phyloP scores from a whole-genome alignment of 108 stramenopile genomes.

The Cyclotella sp. region DNA sequence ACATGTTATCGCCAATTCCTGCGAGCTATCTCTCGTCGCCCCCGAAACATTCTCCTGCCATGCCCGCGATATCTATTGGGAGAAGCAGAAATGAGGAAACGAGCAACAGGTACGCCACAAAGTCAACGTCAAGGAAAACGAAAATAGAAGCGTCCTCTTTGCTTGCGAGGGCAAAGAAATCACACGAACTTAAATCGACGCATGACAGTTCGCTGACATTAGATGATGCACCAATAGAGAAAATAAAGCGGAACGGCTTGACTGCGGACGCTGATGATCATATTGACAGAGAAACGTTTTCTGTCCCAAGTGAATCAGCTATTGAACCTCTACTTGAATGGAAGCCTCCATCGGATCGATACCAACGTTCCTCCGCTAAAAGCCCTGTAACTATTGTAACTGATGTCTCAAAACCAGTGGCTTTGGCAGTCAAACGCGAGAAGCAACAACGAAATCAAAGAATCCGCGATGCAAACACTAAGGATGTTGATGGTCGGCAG shows the following conservation, averaged over 20 bases:
- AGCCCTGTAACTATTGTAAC: constrained; percentile 11
- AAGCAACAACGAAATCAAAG: constrained; percentile 35
- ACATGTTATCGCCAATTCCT: constrained; percentile 23
- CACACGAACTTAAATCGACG: background rate
- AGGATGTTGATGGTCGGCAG: constrained; percentile 19
- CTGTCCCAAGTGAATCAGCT: background rate
- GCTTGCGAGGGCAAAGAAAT: background rate
- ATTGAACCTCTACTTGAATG: background rate
- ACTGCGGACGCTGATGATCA: background rate
- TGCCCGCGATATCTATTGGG: background rate
- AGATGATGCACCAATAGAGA: background rate
- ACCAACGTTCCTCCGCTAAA: constrained; percentile 4
- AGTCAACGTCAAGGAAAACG: background rate
- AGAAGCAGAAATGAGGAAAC: background rate
- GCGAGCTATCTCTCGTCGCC: constrained; percentile 17
- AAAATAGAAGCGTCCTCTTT: constrained; percentile 8
- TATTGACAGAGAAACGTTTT: background rate
- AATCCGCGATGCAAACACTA: constrained; percentile 16
- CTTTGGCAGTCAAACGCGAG: constrained; percentile 42
- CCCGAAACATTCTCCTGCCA: background rate
- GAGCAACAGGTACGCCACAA: background rate
- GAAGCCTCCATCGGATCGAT: background rate
- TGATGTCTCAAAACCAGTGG: constrained; percentile 4
- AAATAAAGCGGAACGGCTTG: background rate
- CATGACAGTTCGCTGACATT: background rate